Base-by-base conservation (phyloP, 495 filamentous ascomycete species). In the Tuber magnatum region DNA sequence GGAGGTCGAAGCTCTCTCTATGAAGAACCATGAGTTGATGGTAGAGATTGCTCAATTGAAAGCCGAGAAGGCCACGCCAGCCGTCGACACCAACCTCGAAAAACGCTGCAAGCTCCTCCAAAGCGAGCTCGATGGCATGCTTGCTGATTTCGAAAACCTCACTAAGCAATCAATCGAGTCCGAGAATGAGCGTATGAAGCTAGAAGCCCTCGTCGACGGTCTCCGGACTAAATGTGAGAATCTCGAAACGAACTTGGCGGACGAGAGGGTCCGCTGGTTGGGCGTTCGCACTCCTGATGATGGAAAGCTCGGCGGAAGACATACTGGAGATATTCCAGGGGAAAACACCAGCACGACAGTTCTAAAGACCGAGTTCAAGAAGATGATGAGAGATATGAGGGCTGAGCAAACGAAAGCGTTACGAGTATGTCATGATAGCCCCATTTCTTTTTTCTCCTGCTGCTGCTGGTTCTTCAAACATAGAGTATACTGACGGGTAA, bases 311-410 rank as follows among this genome's bases (percentile, higher is more conserved):
- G 81, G 85, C 68, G 85, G 84, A 73, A 84, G 86, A 51, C 86
- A 87, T 76, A 77, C 32, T 22, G 81, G 81, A 6, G 83, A 79
- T 48, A 32, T 65, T 20, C 56, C 56, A 4, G 83, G 77, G 48
- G 89, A 90, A 79, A 88, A 85, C 16, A 93, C 90, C 4, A 92
- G 89, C 78, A 92, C 89, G 3, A 88, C 88, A 85, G 89, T 93
- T 28, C 83, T 94, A 72, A 91, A 90, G 84, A 91, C 90, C 71
- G 92, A 94, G 82, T 94, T 94, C 82, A 92, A 92, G 86, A 93
- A 93, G 86, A 94, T 94, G 92, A 94, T 94, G 92, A 87, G 91
- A 72, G 92, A 94, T 78, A 91, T 90, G 74, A 89, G 91, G 70
- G 86, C 87, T 24, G 92, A 94, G 80, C 90, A 89, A 76, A 85